phyloP scores from a whole-genome alignment of 2,329 filamentous ascomycete genomes.

The Chrysoporthe austroafricana region DNA sequence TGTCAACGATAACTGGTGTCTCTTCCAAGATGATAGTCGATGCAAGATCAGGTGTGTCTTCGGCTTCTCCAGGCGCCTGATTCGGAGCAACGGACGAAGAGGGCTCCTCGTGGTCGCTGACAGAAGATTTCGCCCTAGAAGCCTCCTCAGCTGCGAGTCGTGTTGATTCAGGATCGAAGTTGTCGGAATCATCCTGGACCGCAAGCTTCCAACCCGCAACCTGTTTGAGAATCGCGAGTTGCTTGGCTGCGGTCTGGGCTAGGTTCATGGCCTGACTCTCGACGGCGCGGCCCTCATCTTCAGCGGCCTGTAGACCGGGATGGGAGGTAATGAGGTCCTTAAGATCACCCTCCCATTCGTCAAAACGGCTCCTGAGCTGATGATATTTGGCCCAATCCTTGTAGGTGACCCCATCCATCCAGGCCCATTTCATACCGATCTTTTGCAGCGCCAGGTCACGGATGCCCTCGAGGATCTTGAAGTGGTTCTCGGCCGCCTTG shows the following conservation, averaged over 20 bases:
- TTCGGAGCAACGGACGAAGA: slow-evolving; percentile 28
- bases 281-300: slow-evolving; percentile 59
- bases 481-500: slow-evolving; percentile 76
- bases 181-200: slow-evolving; percentile 72
- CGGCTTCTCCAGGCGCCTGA: slow-evolving; percentile 16
- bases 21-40: slow-evolving; percentile 38
- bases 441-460: slow-evolving; percentile 85
- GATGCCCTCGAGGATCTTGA: slow-evolving; percentile 81
- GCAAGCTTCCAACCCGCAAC: slow-evolving; percentile 83
- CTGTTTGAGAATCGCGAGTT: slow-evolving; percentile 80
- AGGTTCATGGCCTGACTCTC: slow-evolving; percentile 80
- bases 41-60: slow-evolving; percentile 25
- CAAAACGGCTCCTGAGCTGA: slow-evolving; percentile 79
- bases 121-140: slow-evolving; percentile 32
- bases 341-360: slow-evolving; percentile 83
- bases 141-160: slow-evolving; percentile 57
- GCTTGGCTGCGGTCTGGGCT: slow-evolving; percentile 77
- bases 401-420: slow-evolving; percentile 94
- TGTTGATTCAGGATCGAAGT: slow-evolving; percentile 74
- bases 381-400: slow-evolving; percentile 98
- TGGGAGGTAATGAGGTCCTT: slow-evolving; percentile 76
- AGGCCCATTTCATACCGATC: slow-evolving; percentile 93
- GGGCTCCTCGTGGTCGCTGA: slow-evolving; percentile 16
- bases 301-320: slow-evolving; percentile 69
- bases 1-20: slow-evolving; percentile 37